These are phyloP conservation scores for Heritiera littoralis DNA, from an alignment of 345 rosid genomes.

Conservation along the genomic window DNA sequence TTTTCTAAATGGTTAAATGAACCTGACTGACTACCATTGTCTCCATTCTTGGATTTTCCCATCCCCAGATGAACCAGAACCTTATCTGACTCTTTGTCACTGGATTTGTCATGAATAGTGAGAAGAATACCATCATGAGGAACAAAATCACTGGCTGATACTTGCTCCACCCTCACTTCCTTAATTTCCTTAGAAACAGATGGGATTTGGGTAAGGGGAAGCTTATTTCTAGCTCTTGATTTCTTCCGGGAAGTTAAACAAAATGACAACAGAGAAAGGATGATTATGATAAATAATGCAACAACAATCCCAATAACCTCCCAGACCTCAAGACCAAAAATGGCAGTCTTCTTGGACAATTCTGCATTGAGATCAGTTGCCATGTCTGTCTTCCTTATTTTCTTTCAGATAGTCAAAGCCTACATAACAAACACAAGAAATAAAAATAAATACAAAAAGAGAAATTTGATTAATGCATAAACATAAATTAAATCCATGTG, in stretches of 20 bases:
- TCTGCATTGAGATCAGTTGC: constrained; percentile 61
- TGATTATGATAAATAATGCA: constrained; percentile 62
- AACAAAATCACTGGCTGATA: constrained; percentile 57
- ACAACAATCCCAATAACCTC: constrained; percentile 78
- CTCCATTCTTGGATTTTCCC: constrained; percentile 67
- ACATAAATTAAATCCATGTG: background rate
- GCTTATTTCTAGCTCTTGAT: constrained; percentile 53
- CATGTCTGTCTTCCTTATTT: constrained; percentile 42
- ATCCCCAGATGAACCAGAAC: constrained; percentile 79
- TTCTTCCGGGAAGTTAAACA: constrained; percentile 73
- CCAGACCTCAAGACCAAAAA: constrained; percentile 85
- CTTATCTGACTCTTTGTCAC: constrained; percentile 72
- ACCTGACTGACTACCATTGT: constrained; percentile 53
- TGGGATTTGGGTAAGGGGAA: constrained; percentile 69
- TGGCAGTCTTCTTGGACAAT: constrained; percentile 63
- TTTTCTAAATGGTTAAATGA: constrained; percentile 57
- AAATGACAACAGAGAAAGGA: constrained; percentile 69
- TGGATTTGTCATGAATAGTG: constrained; percentile 66
- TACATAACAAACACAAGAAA: constrained; percentile 31
- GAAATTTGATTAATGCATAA: constrained; percentile 24
- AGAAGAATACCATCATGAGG: constrained; percentile 73
- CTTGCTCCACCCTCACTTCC: constrained; percentile 87
- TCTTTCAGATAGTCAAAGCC: constrained; percentile 31
- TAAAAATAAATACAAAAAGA: background rate
- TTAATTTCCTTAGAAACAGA: constrained; percentile 86